phyloP scores from a whole-genome alignment of 208 protist species.

The Blastocrithidia nonstop region DNA sequence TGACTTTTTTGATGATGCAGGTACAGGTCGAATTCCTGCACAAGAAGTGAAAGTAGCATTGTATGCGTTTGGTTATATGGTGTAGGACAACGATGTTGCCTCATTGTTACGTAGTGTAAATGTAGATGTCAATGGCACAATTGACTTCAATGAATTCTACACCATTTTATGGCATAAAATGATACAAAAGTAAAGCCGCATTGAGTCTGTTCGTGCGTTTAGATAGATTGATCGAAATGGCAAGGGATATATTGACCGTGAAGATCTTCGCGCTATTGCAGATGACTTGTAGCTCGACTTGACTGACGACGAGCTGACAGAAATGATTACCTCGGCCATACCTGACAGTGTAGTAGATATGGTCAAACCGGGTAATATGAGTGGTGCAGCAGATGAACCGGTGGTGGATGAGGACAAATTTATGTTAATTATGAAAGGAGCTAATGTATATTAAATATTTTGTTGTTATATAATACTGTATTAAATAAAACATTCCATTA shows the following conservation, averaged over 20 bases:
- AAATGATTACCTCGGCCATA: conserved; percentile 53
- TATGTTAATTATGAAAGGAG: conserved; percentile 92
- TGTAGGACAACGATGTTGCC: conserved; percentile 74
- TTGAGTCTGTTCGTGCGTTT: conserved; percentile 87
- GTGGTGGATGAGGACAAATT: conserved; percentile 90
- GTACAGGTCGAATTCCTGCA: conserved; percentile 74
- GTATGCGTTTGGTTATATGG: conserved; percentile 90
- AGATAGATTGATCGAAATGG: conserved; percentile 84
- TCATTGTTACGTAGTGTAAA: conserved; percentile 60
- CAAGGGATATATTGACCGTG: conserved; percentile 86
- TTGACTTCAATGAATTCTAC: conserved; percentile 89
- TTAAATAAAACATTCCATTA: no score
- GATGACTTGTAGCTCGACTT: conserved; percentile 85
- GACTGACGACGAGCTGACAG: conserved; percentile 92
- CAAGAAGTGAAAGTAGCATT: conserved; percentile 86
- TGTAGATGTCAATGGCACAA: conserved; percentile 7
- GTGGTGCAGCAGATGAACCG: conserved; percentile 45
- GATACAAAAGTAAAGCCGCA: conserved; percentile 48
- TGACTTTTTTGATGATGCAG: conserved; percentile 91
- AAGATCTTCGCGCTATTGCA: conserved; percentile 90
- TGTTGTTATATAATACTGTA: neutral
- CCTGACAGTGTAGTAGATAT: neutral
- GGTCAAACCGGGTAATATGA: no score
- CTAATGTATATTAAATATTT: conserved; percentile 59
- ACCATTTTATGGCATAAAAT: conserved; percentile 76